These are phyloP conservation scores for Aspergillus panamensis DNA, from an alignment of 495 filamentous ascomycete species.

Conservation along the genomic window DNA sequence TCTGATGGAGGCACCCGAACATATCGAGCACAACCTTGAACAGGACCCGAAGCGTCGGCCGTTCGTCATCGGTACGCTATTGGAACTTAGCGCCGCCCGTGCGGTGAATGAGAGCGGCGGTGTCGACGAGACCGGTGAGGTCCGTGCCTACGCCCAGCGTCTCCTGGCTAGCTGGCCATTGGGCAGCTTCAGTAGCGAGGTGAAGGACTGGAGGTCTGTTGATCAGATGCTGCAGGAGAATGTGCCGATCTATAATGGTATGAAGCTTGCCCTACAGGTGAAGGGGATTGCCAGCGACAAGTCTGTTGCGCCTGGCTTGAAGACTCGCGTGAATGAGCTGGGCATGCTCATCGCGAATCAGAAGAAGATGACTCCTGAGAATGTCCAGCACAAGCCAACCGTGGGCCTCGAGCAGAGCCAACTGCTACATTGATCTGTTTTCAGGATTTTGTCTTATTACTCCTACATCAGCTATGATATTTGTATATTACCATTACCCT, in stretches of 20 bases:
- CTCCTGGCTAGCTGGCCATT: constrained; percentile 30
- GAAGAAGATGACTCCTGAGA: constrained; percentile 24
- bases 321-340: constrained; percentile 22
- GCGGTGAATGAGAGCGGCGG: constrained; percentile 30
- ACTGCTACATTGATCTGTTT: constrained; percentile 13
- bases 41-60: constrained; percentile 37
- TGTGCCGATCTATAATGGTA: constrained; percentile 32
- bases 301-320: constrained; percentile 16
- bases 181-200: constrained; percentile 21
- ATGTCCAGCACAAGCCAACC: constrained; percentile 15
- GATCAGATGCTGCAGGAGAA: constrained; percentile 29
- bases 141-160: constrained; percentile 36
- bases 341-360: constrained; percentile 19
- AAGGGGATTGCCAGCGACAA: constrained; percentile 17
- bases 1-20: constrained; percentile 48
- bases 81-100: constrained; percentile 44
- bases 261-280: constrained; percentile 27
- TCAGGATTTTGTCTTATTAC: background rate
- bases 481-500: constrained; percentile 32
- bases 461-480: constrained; percentile 10
- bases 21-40: constrained; percentile 24
- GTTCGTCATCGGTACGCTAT: constrained; percentile 40
- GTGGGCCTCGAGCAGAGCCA: constrained; percentile 19
- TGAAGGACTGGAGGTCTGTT: constrained; percentile 13
- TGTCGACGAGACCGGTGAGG: constrained; percentile 32